Evolutionary conservation across 2,329 filamentous ascomycete species (phyloP).

Genomic region (Cordyceps tenuipes): DNA sequence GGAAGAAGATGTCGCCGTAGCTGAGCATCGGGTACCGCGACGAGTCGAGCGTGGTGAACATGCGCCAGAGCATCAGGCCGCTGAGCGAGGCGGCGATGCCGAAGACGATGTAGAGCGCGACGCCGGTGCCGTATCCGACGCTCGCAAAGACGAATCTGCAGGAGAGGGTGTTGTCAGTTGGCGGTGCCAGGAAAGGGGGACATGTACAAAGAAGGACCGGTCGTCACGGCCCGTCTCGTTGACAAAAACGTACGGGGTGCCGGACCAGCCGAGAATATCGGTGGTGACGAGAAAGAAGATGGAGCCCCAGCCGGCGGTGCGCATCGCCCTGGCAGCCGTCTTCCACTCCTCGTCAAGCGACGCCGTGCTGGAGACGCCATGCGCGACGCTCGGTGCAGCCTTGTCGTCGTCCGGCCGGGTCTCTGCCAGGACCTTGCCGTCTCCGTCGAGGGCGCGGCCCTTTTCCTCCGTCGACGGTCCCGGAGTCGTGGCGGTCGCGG

Average conservation of each 20-base stretch:
- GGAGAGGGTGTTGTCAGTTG: neutral
- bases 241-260: constrained; percentile 23
- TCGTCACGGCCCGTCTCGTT: neutral
- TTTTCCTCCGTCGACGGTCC: constrained; percentile 1
- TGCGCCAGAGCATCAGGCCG: constrained; percentile 35
- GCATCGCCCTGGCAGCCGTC: constrained; percentile 34
- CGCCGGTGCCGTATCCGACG: constrained; percentile 34
- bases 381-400: neutral
- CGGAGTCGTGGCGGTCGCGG: neutral
- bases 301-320: constrained; percentile 38
- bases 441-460: neutral
- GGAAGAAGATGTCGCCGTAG: constrained; percentile 39
- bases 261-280: constrained; percentile 37
- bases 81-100: constrained; percentile 29
- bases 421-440: neutral
- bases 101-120: constrained; percentile 36
- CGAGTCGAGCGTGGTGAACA: constrained; percentile 37
- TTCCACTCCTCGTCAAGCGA: constrained; percentile 31
- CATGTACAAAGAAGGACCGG: neutral
- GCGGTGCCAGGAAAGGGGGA: neutral
- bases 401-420: neutral
- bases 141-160: constrained; percentile 17
- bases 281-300: constrained; percentile 42
- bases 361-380: constrained; percentile 8
- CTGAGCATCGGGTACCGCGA: constrained; percentile 36